Evolutionary conservation across 495 filamentous ascomycete genomes (phyloP), one percentile per base, ranked within the genome.

Genomic region (Daldinia concentrica): DNA sequence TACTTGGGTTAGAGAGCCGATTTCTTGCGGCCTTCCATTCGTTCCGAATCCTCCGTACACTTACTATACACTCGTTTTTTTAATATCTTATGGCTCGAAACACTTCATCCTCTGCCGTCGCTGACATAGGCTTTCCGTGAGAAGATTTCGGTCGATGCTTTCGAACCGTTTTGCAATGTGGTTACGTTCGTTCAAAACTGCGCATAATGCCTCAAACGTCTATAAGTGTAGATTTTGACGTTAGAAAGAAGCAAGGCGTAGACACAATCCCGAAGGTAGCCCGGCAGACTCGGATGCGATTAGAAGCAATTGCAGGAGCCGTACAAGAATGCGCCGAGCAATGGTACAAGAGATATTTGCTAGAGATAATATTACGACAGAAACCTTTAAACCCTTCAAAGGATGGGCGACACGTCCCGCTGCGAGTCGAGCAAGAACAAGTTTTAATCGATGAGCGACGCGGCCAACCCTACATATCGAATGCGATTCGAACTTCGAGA

Each of bases 401-500:
- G 51, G 78, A 83, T 67, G 82, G 82, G 6, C 85, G 92, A 41
- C 91, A 91, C 57, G 88, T 97, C 61, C 86, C 88, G 7, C 79
- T 96, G 24, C 83, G 86, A 58, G 78, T 86, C 15, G 78, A 83
- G 39, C 82, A 85, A 41, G 84, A 87, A 7, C 22, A 76, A 17
- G 73, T 80, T 1, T 81, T 93, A 37, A 81, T 90, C 30, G 94
- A 97, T 76, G 91, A 95, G 77, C 83, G 93, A 59, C 94, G 90
- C 11, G 89, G 88, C 9, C 88, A 87, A 67, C 79, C 86, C 1
- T 95, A 95, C 74, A 81, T 91, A 22, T 85, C 82, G 27, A 97
- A 97, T 77, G 90, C 84, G 58, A 95, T 97, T 71, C 88, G 92
- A 15, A 94, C 92, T 6, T 92, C 89, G 71, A 86, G 94, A 58